phyloP scores from a whole-genome alignment of 495 filamentous ascomycete genomes.

The Ramalina intermedia region DNA sequence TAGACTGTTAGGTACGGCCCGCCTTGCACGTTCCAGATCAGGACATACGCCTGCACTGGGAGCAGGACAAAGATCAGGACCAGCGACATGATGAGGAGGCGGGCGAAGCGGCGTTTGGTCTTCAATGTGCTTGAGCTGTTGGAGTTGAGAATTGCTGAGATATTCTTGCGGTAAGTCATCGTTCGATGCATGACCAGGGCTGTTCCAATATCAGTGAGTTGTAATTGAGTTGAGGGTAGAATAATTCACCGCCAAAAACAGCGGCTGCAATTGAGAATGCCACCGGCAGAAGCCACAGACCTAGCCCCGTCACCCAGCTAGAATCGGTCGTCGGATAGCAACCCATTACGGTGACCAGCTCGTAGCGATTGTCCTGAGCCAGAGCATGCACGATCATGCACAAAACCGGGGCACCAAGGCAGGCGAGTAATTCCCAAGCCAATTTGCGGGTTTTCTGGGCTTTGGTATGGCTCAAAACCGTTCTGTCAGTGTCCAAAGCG shows the following conservation, averaged over 20 bases:
- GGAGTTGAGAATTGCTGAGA: conserved; percentile 41
- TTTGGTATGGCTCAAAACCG: conserved; percentile 36
- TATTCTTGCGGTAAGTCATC: conserved; percentile 46
- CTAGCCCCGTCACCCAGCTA: conserved; percentile 49
- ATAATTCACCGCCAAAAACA: no score
- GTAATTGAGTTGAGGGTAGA: no score
- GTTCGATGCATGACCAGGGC: conserved; percentile 56
- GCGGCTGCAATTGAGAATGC: no score
- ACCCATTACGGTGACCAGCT: conserved; percentile 57
- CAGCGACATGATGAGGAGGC: conserved; percentile 64
- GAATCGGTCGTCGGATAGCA: conserved; percentile 50
- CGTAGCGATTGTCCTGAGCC: conserved; percentile 56
- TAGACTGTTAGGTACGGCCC: no score
- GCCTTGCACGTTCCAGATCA: conserved; percentile 23
- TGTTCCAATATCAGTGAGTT: conserved; percentile 3
- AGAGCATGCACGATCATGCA: conserved; percentile 54
- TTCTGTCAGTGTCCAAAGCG: conserved; percentile 51
- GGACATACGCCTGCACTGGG: conserved; percentile 46
- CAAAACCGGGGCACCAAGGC: conserved; percentile 50
- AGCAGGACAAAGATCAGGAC: conserved; percentile 50
- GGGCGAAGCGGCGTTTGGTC: conserved; percentile 56
- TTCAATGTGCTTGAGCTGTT: conserved; percentile 32
- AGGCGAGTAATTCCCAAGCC: conserved; percentile 49
- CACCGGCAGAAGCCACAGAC: no score
- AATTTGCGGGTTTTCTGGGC: conserved; percentile 37